A percentile compares a stretch with the other conserved stretches of the same genome.
Conservation (phyloP, 495 filamentous ascomycete species). For the Letharia lupina region DNA sequence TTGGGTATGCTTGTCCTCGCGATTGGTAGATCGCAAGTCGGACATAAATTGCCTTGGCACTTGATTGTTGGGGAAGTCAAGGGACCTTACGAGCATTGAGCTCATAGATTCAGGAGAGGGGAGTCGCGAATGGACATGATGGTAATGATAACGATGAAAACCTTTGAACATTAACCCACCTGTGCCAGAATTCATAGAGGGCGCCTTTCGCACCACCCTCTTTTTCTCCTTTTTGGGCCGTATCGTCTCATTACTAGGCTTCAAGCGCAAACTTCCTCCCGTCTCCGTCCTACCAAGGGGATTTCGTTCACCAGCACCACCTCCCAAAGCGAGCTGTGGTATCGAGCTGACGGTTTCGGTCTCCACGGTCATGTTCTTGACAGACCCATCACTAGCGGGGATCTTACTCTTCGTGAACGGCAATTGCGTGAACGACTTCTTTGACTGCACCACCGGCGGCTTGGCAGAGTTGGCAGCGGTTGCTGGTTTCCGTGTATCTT, state of each 20-base stretch:
- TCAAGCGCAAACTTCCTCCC: slow-evolving; percentile 69
- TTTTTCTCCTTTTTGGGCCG: slow-evolving; percentile 86
- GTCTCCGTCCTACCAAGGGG: slow-evolving; percentile 43
- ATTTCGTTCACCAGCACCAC: slow-evolving; percentile 55
- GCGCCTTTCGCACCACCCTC: slow-evolving; percentile 62
- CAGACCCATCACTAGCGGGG: slow-evolving; percentile 56
- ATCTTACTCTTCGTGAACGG: slow-evolving; percentile 47
- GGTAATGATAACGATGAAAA: slow-evolving; percentile 27
- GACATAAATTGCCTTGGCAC: neutral
- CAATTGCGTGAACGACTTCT: slow-evolving; percentile 43
- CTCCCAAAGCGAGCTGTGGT: slow-evolving; percentile 73
- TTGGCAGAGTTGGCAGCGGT: slow-evolving; percentile 25
- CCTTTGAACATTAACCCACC: slow-evolving; percentile 47
- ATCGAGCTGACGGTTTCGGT: slow-evolving; percentile 93
- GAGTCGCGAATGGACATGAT: slow-evolving; percentile 20
- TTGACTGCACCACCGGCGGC: slow-evolving; percentile 33
- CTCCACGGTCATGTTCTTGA: slow-evolving; percentile 94
- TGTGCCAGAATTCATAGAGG: slow-evolving; percentile 59
- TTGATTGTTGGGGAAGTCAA: slow-evolving; percentile 9
- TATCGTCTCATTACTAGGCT: slow-evolving; percentile 88
- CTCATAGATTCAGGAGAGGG: slow-evolving; percentile 25
- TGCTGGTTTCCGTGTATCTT: slow-evolving; percentile 26
- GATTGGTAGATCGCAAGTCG: slow-evolving; percentile 11
- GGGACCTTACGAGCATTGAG: slow-evolving; percentile 7
- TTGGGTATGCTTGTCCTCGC: slow-evolving; percentile 3